These are phyloP conservation scores for Cutaneotrichosporon sp. DNA, from an alignment of 1,284 basidiomycete species.

Conservation along the genomic window DNA sequence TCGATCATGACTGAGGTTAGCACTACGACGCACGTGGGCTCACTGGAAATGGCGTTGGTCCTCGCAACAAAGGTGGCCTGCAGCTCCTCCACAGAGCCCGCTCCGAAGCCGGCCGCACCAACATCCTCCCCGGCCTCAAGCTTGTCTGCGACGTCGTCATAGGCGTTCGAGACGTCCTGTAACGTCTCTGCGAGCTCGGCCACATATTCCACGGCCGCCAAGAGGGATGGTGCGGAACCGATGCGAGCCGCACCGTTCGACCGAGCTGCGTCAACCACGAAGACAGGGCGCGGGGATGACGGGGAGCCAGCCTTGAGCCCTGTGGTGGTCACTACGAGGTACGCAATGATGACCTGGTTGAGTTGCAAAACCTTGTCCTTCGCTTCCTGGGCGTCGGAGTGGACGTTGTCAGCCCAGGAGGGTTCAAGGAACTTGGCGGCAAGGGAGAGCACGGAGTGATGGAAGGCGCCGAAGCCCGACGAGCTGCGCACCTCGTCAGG, in stretches of 20 bases:
- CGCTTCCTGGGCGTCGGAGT: background rate
- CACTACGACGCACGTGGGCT: background rate
- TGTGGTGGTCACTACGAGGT: slow-evolving; percentile 37
- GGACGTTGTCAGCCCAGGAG: slow-evolving; percentile 58
- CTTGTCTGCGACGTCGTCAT: slow-evolving; percentile 35
- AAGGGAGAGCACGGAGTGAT: slow-evolving; percentile 73
- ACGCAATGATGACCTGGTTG: slow-evolving; percentile 46
- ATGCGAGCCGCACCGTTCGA: slow-evolving; percentile 17
- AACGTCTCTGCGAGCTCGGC: slow-evolving; percentile 38
- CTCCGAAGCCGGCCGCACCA: slow-evolving; percentile 17
- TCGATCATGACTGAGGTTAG: slow-evolving; percentile 65
- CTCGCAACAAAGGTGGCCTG: slow-evolving; percentile 17
- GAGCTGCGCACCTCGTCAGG: slow-evolving; percentile 66
- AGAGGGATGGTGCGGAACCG: slow-evolving; percentile 42
- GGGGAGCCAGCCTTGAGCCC: slow-evolving; percentile 41
- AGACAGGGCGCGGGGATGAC: slow-evolving; percentile 32
- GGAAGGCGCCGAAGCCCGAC: slow-evolving; percentile 76
- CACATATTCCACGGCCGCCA: slow-evolving; percentile 36
- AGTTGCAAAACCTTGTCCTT: slow-evolving; percentile 35
- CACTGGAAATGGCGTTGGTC: slow-evolving; percentile 19
- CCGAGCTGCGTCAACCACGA: slow-evolving; percentile 41
- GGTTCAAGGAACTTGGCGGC: slow-evolving; percentile 71
- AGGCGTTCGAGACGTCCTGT: slow-evolving; percentile 34
- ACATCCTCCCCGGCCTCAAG: slow-evolving; percentile 31
- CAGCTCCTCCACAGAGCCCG: slow-evolving; percentile 21